Evolutionary conservation across 148 eudicot species (phyloP).

Genomic region (Agrostemma githago): DNA sequence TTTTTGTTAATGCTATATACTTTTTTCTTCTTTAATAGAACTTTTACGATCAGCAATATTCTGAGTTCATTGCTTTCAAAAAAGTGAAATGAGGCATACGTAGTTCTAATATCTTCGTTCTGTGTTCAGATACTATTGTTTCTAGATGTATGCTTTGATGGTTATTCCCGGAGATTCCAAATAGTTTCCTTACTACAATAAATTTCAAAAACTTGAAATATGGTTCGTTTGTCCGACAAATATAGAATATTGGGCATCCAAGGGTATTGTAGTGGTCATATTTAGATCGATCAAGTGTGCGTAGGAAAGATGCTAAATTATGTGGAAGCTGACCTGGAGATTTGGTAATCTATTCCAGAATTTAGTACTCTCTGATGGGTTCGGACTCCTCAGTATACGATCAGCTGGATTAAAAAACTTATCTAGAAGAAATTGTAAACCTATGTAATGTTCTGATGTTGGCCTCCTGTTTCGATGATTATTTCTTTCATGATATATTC

Average conservation of each 20-base stretch:
- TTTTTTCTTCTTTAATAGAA: background rate
- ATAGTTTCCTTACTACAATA: background rate
- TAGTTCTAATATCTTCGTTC: background rate
- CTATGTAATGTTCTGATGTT: background rate
- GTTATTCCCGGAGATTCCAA: background rate
- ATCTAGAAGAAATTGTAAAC: background rate
- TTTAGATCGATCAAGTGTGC: background rate
- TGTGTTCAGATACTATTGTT: background rate
- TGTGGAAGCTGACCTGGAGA: background rate
- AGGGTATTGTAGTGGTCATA: background rate
- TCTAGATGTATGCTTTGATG: background rate
- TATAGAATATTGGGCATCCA: background rate
- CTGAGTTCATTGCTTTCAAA: background rate
- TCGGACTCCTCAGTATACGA: background rate
- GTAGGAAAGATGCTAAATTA: background rate
- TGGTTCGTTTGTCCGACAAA: background rate
- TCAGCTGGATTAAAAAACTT: background rate
- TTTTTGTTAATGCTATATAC: background rate
- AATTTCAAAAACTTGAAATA: background rate
- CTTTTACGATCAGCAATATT: background rate
- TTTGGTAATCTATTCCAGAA: background rate
- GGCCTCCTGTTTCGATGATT: too few species aligned
- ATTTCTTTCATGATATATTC: too few species aligned
- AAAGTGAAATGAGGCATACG: background rate
- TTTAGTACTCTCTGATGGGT: background rate